Evolutionary conservation across 2,329 filamentous ascomycete species (phyloP).

Genomic region (Conoideocrella luteorostrata): DNA sequence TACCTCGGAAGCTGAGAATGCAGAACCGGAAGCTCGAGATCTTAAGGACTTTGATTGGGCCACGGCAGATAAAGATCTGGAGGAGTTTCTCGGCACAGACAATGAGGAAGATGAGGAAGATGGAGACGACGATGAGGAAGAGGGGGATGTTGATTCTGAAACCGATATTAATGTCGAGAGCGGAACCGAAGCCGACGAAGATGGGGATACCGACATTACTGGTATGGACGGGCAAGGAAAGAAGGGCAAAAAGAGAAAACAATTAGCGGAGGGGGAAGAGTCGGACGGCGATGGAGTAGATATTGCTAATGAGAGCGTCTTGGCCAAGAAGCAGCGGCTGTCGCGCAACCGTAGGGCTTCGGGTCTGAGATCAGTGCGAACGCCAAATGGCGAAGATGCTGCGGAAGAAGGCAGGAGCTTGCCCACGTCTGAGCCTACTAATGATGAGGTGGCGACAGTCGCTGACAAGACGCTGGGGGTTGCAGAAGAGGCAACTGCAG

Average conservation of each 20-base stretch:
- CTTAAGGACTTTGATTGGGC: constrained; percentile 39
- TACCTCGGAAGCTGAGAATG: constrained; percentile 25
- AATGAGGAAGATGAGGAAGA: constrained; percentile 39
- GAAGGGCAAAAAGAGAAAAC: constrained; percentile 28
- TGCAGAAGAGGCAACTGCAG: background rate
- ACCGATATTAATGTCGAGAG: constrained; percentile 9
- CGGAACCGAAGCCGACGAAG: constrained; percentile 20
- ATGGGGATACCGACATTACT: constrained; percentile 23
- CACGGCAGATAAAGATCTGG: constrained; percentile 63
- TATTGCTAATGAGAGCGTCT: constrained; percentile 29
- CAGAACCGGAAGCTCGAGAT: constrained; percentile 30
- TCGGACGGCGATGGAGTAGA: constrained; percentile 25
- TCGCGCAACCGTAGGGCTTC: constrained; percentile 39
- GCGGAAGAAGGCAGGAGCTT: constrained; percentile 29
- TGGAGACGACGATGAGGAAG: constrained; percentile 8
- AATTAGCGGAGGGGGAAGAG: constrained; percentile 21
- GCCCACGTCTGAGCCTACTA: constrained; percentile 33
- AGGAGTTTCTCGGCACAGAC: constrained; percentile 61
- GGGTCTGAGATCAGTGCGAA: constrained; percentile 38
- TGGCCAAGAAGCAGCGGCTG: constrained; percentile 46
- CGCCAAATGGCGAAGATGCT: constrained; percentile 29
- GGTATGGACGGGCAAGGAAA: constrained; percentile 19
- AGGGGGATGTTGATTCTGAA: constrained; percentile 5
- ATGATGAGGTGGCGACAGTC: constrained; percentile 24
- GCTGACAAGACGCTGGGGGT: constrained; percentile 16